Conservation (phyloP, 139 green algal genomes). For the Chlamydomonas applanata region DNA sequence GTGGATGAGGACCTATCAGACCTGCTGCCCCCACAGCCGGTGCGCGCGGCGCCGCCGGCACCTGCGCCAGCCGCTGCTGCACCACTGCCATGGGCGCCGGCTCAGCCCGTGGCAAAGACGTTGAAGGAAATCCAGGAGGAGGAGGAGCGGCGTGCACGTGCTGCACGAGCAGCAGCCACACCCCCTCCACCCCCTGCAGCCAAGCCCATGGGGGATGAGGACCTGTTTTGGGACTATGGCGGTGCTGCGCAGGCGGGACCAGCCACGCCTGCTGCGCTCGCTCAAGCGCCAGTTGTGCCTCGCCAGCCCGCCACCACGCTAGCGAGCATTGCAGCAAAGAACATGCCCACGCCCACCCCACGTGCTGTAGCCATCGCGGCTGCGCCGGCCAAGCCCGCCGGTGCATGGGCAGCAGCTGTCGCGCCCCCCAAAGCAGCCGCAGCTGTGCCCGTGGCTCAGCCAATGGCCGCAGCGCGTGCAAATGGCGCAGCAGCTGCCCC, state of each 20-base stretch:
- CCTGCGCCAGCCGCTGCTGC: background rate
- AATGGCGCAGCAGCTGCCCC: background rate
- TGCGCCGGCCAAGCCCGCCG: background rate
- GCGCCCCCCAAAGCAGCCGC: background rate
- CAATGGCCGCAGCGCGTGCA: background rate
- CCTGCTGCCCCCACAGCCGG: conserved; percentile 23
- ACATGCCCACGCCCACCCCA: background rate
- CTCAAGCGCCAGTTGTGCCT: background rate
- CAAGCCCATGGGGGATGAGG: conserved; percentile 35
- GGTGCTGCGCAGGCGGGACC: background rate
- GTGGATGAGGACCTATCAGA: conserved; percentile 44
- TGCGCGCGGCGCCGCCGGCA: background rate
- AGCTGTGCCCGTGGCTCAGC: conserved; percentile 3
- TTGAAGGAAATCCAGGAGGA: conserved; percentile 38
- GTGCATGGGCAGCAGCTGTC: background rate
- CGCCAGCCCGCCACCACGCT: conserved; percentile 4
- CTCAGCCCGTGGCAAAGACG: conserved; percentile 1
- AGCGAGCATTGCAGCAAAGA: background rate
- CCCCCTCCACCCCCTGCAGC: background rate
- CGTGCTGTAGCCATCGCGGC: conserved; percentile 6
- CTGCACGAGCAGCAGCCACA: background rate
- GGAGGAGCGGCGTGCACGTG: background rate
- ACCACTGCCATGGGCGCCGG: no score
- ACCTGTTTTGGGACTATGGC: conserved; percentile 71
- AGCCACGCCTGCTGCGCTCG: background rate